Base-by-base conservation (phyloP, 441 rosid species). In the Manihot esculenta region DNA sequence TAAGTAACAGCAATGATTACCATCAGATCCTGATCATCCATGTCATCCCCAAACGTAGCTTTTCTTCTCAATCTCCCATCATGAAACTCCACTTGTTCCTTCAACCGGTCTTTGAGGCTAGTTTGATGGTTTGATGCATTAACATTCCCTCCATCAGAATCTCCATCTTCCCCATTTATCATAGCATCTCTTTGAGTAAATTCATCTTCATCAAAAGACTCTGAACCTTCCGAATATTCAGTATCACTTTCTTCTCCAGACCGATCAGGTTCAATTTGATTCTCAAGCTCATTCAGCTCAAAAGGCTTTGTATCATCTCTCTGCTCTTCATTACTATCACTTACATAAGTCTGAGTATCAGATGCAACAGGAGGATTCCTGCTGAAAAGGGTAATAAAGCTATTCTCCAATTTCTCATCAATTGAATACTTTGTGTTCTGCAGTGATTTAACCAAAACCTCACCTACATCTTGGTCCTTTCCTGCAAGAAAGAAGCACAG, bases 1-100 rank as follows among this genome's bases (percentile, higher is more conserved):
- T 35, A 55, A 62, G 27, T 48, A 66, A 55, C 13, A 57, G 56
- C 48, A 41, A 70, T 60, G 47, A 71, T 76, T 78, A 85, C 90
- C 84, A 70, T 76, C 30, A 72, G 63, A 79, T 80, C 84, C 62
- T 38, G 62, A 41, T 78, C 77, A 79, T 82, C 78, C 74, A 48
- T 50, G 45, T 78, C 84, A 64, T 81, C 76, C 76, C 76, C 78
- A 80, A 92, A 90, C 61, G 85, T 65, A 69, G 91, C 95, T 85
- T 87, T 94, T 82, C 99, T 85, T 82, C 97, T 85, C 68, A 81
- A 58, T 83, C 99, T 86, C 77, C 95, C 97, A 69, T 67, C 85
- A 78, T 78, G 83, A 73, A 85, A 76, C 72, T 94, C 94, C 71
- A 80, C 76, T 73, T 81, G 84, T 72, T 86, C 84, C 72, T 64